A percentile compares a stretch with the other conserved stretches of the same genome.
phyloP scores from a whole-genome alignment of 805 yeast genomes.

The Candida ulmi region DNA sequence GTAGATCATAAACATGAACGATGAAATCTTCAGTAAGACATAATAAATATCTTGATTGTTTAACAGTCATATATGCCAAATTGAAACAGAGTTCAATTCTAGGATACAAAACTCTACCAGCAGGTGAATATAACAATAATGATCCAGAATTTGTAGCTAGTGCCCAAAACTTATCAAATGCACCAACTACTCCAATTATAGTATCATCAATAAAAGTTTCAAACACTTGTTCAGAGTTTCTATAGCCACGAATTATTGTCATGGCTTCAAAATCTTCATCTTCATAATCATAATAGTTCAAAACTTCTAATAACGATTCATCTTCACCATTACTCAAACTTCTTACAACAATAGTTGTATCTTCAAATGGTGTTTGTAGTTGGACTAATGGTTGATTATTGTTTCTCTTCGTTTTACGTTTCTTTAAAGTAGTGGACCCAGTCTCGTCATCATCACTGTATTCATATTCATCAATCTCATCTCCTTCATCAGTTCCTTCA shows the following conservation, averaged over 20 bases:
- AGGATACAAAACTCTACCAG: slow-evolving; percentile 43
- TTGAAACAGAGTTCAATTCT: slow-evolving; percentile 47
- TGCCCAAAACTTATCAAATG: slow-evolving; percentile 39
- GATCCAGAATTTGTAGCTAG: slow-evolving; percentile 57
- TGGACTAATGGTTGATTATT: slow-evolving; percentile 20
- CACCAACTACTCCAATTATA: slow-evolving; percentile 34
- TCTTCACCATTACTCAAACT: slow-evolving; percentile 17
- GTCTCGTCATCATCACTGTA: slow-evolving; percentile 46
- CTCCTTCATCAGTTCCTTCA: slow-evolving; percentile 20
- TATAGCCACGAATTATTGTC: slow-evolving; percentile 32
- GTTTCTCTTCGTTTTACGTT: slow-evolving; percentile 28
- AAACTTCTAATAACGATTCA: slow-evolving; percentile 25
- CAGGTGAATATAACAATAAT: slow-evolving; percentile 37
- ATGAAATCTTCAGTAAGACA: slow-evolving; percentile 47
- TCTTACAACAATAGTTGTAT: slow-evolving; percentile 12
- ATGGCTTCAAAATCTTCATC: slow-evolving; percentile 29
- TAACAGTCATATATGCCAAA: slow-evolving; percentile 33
- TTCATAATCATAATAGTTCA: slow-evolving; percentile 26
- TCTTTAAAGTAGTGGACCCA: slow-evolving; percentile 25
- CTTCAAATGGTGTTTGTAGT: slow-evolving; percentile 10
- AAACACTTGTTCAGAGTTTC: slow-evolving; percentile 29
- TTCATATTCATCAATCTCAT: slow-evolving; percentile 29
- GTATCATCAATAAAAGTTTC: slow-evolving; percentile 38
- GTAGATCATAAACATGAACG: slow-evolving; percentile 46
- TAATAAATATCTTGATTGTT: slow-evolving; percentile 28